A percentile compares a stretch with the other conserved stretches of the same genome.
Conservation (phyloP, 306 rosid species). For the Dryas octopetala region DNA sequence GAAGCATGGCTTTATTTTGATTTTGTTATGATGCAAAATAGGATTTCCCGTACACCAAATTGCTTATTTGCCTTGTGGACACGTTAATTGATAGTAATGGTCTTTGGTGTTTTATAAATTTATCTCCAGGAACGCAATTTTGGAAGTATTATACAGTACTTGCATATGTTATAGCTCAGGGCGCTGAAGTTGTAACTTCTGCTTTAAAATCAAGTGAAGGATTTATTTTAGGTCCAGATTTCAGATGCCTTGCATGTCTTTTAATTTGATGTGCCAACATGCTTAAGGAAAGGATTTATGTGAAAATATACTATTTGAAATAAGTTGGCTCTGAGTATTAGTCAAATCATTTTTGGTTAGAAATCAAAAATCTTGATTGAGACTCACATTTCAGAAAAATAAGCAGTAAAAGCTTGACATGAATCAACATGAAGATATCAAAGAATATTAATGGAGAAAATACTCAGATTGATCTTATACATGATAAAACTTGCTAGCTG, state of each 20-base stretch:
- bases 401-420: not conserved
- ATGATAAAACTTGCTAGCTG: not conserved
- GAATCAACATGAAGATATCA: not conserved
- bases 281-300: conserved; percentile 1
- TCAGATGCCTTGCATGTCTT: not conserved
- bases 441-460: not conserved
- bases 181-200: not conserved
- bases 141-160: not conserved
- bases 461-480: not conserved
- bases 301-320: not conserved
- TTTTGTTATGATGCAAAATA: not conserved
- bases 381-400: not conserved
- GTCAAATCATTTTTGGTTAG: not conserved
- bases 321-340: not conserved
- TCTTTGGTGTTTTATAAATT: not conserved
- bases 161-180: not conserved
- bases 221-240: not conserved
- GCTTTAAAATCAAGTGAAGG: not conserved
- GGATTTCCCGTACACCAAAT: not conserved
- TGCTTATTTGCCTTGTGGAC: not conserved
- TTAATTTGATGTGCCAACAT: not conserved
- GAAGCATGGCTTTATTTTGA: not conserved
- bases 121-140: not conserved
- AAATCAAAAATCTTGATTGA: not conserved
- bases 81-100: not conserved